Base-by-base conservation (phyloP, 345 rosid genomes). In the Syzygium aromaticum region DNA sequence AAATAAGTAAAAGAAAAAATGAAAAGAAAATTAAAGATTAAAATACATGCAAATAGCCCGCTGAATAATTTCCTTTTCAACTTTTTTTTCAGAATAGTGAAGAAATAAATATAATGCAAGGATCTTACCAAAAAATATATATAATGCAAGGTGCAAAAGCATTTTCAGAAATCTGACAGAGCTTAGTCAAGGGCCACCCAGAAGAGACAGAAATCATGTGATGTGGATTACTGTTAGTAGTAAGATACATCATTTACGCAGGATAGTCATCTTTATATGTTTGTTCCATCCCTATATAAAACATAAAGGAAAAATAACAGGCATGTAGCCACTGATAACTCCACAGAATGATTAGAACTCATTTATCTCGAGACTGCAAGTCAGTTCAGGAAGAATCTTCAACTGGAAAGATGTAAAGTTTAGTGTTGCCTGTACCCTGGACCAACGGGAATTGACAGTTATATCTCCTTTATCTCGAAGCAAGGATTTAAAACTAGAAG, bases 401-500 rank as follows among this genome's bases (percentile, higher is more conserved):
- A 84, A 84, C 85, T n/a, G 56, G 23, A 63, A 46, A 59, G 77
- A 85, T 22, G 77, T 25, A 51, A 46, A 51, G 86, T 82, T 23
- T 52, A 51, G 46, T 23, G 87, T 22, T 43, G 23, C 52, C 86
- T 80, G 52, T 90, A 98, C 99, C 98, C 94, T 95, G 82, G 97
- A 95, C 99, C 99, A 98, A 73, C 95, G 97, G 88, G 95, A 94
- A 91, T 90, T 89, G 61, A 91, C 86, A 85, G 92, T 93, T 85
- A 98, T 87, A 90, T 95, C 96, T 90, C 93, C 95, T 84, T 86
- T 93, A 52, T 98, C 99, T 38, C 51, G 93, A 87, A 98, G 95
- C 98, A 98, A 91, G 88, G 94, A 92, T 91, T 95, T 98, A 90
- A 96, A 96, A 91, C 95, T 90, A 59, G 95, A 92, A 85, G 96